phyloP scores from a whole-genome alignment of 75 land plant species.

The Pinus tabuliformis region DNA sequence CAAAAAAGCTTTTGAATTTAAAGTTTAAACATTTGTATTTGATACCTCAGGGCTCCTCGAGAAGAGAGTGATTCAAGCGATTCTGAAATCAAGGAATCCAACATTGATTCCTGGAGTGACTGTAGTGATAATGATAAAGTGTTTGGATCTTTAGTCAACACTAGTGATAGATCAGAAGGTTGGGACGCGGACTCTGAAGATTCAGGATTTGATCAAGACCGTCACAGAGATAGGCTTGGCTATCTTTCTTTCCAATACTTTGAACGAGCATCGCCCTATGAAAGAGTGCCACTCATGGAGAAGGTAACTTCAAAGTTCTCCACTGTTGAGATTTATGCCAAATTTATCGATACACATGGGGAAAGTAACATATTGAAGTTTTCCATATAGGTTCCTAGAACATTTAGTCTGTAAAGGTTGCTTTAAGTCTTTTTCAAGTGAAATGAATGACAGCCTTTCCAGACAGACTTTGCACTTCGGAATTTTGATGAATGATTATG shows the following conservation, averaged over 20 bases:
- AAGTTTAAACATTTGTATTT: background rate
- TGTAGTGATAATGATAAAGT: constrained; percentile 66
- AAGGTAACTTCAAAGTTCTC: constrained; percentile 37
- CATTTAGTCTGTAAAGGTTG: background rate
- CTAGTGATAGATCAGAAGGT: no score
- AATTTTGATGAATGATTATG: background rate
- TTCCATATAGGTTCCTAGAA: no score
- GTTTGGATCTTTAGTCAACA: no score
- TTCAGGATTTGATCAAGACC: constrained; percentile 28
- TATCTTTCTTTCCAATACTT: constrained; percentile 55
- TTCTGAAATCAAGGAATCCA: background rate
- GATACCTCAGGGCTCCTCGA: background rate
- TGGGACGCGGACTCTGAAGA: constrained; percentile 9
- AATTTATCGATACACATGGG: background rate
- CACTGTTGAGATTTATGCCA: background rate
- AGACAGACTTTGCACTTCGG: background rate
- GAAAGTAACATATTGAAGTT: background rate
- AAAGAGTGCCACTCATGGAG: constrained; percentile 71
- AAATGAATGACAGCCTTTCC: background rate
- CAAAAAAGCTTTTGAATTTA: background rate
- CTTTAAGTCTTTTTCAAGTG: background rate
- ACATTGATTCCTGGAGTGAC: constrained; percentile 49
- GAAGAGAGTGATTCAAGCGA: constrained; percentile 29
- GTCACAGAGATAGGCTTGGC: constrained; percentile 37
- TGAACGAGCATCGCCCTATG: constrained; percentile 60